A percentile compares a stretch with the other conserved stretches of the same genome.
phyloP scores from a whole-genome alignment of 1,284 basidiomycete species.

The Ceratobasidium sp. region DNA sequence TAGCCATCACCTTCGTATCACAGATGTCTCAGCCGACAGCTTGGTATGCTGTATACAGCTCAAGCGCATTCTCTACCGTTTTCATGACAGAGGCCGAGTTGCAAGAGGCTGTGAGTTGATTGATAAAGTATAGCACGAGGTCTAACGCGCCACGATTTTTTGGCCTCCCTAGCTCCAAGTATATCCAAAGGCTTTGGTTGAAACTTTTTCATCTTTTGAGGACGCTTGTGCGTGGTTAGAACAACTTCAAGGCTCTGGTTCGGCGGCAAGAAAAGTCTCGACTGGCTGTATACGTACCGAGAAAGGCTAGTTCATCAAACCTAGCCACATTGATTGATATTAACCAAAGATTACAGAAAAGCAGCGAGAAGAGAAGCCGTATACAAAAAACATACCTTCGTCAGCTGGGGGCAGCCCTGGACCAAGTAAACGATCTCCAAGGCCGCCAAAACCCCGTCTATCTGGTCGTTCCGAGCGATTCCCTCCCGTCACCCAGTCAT shows the following conservation, averaged over 20 bases:
- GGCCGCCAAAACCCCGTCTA: not conserved
- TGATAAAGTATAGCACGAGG: not conserved
- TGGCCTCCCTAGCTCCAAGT: slow-evolving; percentile 1
- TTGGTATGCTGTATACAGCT: slow-evolving; percentile 24
- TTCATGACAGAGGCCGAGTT: slow-evolving; percentile 17
- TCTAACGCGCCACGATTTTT: not conserved
- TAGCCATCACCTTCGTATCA: no score
- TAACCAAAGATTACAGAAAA: not conserved
- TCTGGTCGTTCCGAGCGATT: not conserved
- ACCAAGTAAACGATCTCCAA: not conserved
- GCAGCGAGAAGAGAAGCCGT: not conserved
- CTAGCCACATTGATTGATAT: not conserved
- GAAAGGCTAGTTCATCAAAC: not conserved
- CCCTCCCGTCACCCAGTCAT: not conserved
- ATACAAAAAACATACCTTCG: not conserved
- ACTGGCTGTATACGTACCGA: slow-evolving; percentile 25
- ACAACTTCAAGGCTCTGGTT: not conserved
- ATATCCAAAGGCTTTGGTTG: slow-evolving; percentile 36
- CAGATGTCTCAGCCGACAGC: not conserved
- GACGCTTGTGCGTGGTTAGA: slow-evolving; percentile 45
- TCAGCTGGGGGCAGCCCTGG: not conserved
- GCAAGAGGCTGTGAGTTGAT: not conserved
- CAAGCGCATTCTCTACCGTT: slow-evolving; percentile 22
- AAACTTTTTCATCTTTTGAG: slow-evolving; percentile 40
- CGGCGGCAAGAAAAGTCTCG: not conserved